Percentiles rank a stretch among this genome's conserved stretches.
phyloP scores from a whole-genome alignment of 2,329 filamentous ascomycete genomes.

The Penicillium sp. region DNA sequence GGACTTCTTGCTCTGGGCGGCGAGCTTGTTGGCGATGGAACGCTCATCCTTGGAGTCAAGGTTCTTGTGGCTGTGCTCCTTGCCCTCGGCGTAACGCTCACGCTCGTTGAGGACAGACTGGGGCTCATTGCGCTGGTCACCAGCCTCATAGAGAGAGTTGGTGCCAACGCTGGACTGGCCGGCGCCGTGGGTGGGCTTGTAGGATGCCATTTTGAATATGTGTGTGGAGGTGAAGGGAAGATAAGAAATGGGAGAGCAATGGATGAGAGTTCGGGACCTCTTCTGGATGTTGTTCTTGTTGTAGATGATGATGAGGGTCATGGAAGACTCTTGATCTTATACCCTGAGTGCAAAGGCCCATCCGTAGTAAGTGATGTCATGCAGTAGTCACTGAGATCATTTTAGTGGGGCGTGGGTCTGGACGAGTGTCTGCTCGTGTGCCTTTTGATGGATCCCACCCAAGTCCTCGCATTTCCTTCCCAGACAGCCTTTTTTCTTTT shows the following conservation, averaged over 20 bases:
- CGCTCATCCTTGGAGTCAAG: constrained; percentile 59
- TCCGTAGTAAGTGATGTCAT: constrained; percentile 20
- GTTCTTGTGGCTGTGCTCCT: constrained; percentile 60
- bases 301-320: not conserved
- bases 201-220: constrained; percentile 11
- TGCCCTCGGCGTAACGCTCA: constrained; percentile 65
- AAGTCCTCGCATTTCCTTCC: too few species aligned
- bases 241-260: not conserved
- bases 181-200: constrained; percentile 33
- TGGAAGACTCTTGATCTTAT: constrained; percentile 14
- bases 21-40: constrained; percentile 42
- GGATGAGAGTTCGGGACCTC: not conserved
- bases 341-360: constrained; percentile 4
- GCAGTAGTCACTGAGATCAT: constrained; percentile 26
- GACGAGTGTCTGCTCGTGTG: constrained; percentile 6
- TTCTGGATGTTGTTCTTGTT: too few species aligned
- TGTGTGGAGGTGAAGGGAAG: too few species aligned
- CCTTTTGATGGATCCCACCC: constrained; percentile 5
- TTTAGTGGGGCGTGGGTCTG: constrained; percentile 15
- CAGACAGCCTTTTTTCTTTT: not conserved
- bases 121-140: constrained; percentile 65
- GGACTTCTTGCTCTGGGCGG: constrained; percentile 27
- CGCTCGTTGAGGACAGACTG: constrained; percentile 48
- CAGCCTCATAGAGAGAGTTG: constrained; percentile 63
- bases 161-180: constrained; percentile 62